A percentile compares a stretch with the other conserved stretches of the same genome.
Evolutionary conservation across 2,329 filamentous ascomycete genomes (phyloP).

Genomic region (Diaporthe velutina): DNA sequence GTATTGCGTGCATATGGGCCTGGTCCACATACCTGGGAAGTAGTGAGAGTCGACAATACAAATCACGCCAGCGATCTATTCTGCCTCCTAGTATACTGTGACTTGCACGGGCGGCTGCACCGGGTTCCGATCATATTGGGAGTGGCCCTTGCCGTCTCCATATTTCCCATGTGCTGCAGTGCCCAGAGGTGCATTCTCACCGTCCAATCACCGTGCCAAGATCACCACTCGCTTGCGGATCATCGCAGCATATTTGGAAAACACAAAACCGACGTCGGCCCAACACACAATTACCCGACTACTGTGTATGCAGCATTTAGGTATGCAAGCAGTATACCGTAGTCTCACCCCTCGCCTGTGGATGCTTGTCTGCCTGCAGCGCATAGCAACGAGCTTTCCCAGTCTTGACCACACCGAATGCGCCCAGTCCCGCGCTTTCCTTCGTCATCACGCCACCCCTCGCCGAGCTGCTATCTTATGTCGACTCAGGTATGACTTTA

Average conservation of each 20-base stretch:
- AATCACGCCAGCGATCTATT: not conserved
- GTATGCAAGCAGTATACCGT: not conserved
- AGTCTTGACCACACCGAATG: conserved; percentile 1
- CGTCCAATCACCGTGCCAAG: conserved; percentile 15
- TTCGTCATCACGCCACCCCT: conserved; percentile 12
- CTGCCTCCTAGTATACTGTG: not conserved
- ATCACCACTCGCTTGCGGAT: conserved; percentile 25
- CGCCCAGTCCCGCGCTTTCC: not conserved
- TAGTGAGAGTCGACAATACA: not conserved
- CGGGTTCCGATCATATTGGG: conserved; percentile 25
- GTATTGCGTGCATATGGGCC: not conserved
- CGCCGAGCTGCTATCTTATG: not conserved
- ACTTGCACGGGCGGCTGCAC: conserved; percentile 5
- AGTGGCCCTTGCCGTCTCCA: conserved; percentile 22
- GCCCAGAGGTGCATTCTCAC: not conserved
- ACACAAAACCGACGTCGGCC: conserved; percentile 30
- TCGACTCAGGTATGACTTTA: conserved; percentile 3
- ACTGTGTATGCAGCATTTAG: not conserved
- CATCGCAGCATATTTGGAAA: conserved; percentile 4
- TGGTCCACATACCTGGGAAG: not conserved
- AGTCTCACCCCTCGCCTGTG: not conserved
- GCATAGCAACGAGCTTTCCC: not conserved
- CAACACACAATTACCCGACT: not conserved
- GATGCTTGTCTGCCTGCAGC: not conserved
- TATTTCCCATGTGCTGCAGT: not conserved